Percentiles rank a stretch among this genome's conserved stretches.
These are phyloP conservation scores for Phytophthora pluvialis DNA, from an alignment of 352 stramenopile genomes.

Conservation along the genomic window DNA sequence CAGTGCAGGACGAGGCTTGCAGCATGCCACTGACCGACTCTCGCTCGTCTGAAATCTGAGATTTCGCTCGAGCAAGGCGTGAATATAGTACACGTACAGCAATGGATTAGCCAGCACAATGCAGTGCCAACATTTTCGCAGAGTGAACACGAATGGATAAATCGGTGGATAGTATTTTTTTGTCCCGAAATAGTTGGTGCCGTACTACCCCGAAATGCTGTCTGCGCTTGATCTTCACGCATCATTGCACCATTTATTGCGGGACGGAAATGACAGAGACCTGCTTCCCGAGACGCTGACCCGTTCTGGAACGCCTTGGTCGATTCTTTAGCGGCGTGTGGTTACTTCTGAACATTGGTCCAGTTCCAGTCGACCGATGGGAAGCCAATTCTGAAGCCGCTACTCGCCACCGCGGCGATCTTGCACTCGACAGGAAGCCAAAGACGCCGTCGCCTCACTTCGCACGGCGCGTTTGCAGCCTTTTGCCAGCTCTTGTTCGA, in stretches of 20 bases:
- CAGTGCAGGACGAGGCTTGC: slow-evolving; percentile 11
- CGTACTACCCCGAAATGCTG: not conserved
- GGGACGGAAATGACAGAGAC: not conserved
- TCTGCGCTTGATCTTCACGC: not conserved
- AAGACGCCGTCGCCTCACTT: not conserved
- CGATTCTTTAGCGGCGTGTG: slow-evolving; percentile 18
- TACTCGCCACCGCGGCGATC: slow-evolving; percentile 15
- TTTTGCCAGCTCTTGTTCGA: slow-evolving; percentile 29
- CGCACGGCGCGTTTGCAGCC: not conserved
- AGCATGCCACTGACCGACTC: slow-evolving; percentile 21
- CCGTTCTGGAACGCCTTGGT: slow-evolving; percentile 14
- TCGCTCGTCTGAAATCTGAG: slow-evolving; percentile 21
- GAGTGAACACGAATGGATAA: not conserved
- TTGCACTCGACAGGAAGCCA: not conserved
- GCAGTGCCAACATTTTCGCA: not conserved
- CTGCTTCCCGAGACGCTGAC: not conserved
- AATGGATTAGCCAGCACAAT: no score
- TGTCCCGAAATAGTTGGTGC: slow-evolving; percentile 1
- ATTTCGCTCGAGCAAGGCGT: slow-evolving; percentile 12
- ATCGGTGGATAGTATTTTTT: not conserved
- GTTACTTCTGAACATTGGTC: slow-evolving; percentile 31
- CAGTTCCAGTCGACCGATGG: not conserved
- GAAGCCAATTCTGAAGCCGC: slow-evolving; percentile 27
- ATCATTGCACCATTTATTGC: slow-evolving; percentile 6
- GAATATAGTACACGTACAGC: no score